Conservation (phyloP, 2,329 filamentous ascomycete species). For the Colletotrichum gloeosporioides region DNA sequence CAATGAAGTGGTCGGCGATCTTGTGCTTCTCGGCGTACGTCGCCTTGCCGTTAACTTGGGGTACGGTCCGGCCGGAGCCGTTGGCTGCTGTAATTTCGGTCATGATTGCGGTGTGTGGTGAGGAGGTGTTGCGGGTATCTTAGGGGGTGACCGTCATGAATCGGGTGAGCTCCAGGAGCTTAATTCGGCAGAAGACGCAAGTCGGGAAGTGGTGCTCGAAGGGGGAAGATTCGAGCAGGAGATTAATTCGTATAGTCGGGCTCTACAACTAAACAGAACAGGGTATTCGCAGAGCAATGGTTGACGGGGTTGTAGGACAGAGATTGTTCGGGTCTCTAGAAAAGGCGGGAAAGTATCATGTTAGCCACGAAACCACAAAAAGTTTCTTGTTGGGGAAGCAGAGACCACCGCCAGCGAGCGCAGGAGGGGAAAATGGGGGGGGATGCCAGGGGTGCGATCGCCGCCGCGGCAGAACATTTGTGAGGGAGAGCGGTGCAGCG, state of each 20-base stretch:
- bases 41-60: slow-evolving; percentile 61
- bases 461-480: neutral
- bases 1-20: slow-evolving; percentile 92
- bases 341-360: neutral
- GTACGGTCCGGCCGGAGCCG: slow-evolving; percentile 53
- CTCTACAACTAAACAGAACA: slow-evolving; percentile 12
- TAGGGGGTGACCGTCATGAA: slow-evolving; percentile 23
- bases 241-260: slow-evolving; percentile 13
- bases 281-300: slow-evolving; percentile 17
- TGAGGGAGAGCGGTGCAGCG: neutral
- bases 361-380: slow-evolving; percentile 16
- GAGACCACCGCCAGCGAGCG: neutral
- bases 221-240: slow-evolving; percentile 18
- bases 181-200: neutral
- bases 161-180: slow-evolving; percentile 18
- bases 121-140: slow-evolving; percentile 18
- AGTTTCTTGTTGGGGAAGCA: slow-evolving; percentile 20
- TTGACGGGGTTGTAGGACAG: slow-evolving; percentile 16
- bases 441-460: slow-evolving; percentile 12
- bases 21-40: slow-evolving; percentile 83
- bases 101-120: slow-evolving; percentile 43
- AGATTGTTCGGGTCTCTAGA: slow-evolving; percentile 18
- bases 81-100: slow-evolving; percentile 49
- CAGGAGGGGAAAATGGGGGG: slow-evolving; percentile 4
- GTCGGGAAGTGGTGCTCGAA: slow-evolving; percentile 1